These are phyloP conservation scores for Cladobotryum mycophilum DNA, from an alignment of 2,329 filamentous ascomycete genomes.

Conservation along the genomic window DNA sequence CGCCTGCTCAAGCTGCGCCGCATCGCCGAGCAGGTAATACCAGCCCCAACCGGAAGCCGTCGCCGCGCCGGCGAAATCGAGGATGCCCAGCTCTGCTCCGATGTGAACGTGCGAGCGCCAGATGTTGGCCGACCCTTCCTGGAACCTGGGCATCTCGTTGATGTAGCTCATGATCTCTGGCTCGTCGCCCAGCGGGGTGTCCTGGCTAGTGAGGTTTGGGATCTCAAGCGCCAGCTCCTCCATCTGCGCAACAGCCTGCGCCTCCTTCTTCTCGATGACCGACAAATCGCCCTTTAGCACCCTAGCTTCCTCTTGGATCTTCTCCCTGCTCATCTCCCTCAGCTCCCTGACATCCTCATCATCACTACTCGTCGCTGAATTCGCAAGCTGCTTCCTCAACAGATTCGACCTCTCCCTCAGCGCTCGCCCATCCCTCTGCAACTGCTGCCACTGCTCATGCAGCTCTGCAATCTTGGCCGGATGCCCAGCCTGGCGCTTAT, in stretches of 20 bases:
- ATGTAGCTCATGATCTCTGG: conserved; percentile 68
- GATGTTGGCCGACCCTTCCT: conserved; percentile 28
- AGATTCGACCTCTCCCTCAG: conserved; percentile 62
- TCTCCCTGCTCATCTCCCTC: conserved; percentile 36
- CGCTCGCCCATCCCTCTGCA: conserved; percentile 53
- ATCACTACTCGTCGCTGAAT: conserved; percentile 41
- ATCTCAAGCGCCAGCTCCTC: conserved; percentile 67
- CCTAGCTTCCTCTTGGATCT: conserved; percentile 58
- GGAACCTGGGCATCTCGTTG: conserved; percentile 57
- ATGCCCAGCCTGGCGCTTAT: conserved; percentile 50
- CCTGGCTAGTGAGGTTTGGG: conserved; percentile 75
- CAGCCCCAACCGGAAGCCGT: conserved; percentile 92
- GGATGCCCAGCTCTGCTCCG: conserved; percentile 75
- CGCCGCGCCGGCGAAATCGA: conserved; percentile 80
- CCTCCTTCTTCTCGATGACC: conserved; percentile 55
- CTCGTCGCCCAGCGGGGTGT: conserved; percentile 66
- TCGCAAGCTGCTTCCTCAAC: conserved; percentile 49
- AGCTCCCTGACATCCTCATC: conserved; percentile 35
- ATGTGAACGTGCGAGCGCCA: conserved; percentile 80
- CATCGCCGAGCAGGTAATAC: conserved; percentile 94
- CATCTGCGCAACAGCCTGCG: conserved; percentile 58
- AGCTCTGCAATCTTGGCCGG: conserved; percentile 51
- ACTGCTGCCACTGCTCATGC: conserved; percentile 51
- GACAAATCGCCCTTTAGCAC: conserved; percentile 57
- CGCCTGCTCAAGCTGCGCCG: conserved; percentile 88